A percentile compares a stretch with the other conserved stretches of the same genome.
phyloP scores from a whole-genome alignment of 2,329 filamentous ascomycete species.

The Pseudomassariella vexata region DNA sequence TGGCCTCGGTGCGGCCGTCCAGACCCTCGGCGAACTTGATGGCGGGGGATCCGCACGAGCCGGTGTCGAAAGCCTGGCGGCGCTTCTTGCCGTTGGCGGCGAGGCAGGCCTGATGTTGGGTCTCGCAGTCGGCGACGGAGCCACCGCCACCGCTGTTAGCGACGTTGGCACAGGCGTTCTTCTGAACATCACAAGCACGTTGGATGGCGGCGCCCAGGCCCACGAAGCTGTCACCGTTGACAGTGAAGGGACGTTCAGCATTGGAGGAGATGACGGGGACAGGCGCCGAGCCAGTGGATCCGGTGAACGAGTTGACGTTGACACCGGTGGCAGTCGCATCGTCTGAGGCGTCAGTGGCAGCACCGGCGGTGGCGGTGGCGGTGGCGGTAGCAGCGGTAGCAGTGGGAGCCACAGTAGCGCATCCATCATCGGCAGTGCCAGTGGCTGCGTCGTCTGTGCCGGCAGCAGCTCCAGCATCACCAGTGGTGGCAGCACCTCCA shows the following conservation, averaged over 20 bases:
- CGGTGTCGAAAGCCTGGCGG: constrained; percentile 31
- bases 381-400: constrained; percentile 7
- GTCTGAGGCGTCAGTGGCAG: constrained; percentile 2
- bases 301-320: constrained; percentile 42
- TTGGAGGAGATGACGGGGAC: constrained; percentile 31
- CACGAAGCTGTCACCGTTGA: constrained; percentile 50
- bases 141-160: constrained; percentile 35
- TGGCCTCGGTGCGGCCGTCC: constrained; percentile 38
- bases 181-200: constrained; percentile 44
- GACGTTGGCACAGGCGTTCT: constrained; percentile 43
- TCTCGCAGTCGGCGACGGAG: constrained; percentile 33
- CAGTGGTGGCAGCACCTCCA: constrained; percentile 13
- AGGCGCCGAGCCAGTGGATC: constrained; percentile 34
- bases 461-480: constrained; percentile 9
- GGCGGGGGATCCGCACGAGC: constrained; percentile 39
- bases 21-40: constrained; percentile 42
- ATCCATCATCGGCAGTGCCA: constrained; percentile 9
- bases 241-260: constrained; percentile 38
- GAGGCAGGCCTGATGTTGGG: constrained; percentile 33
- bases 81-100: constrained; percentile 14
- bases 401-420: constrained; percentile 9
- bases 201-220: constrained; percentile 37
- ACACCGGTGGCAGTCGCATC: constrained; percentile 16
- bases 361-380: constrained; percentile 1
- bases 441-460: constrained; percentile 8